Percentiles rank a stretch among this genome's conserved stretches.
These are phyloP conservation scores for Sporisorium iseilematis-ciliati DNA, from an alignment of 1,284 basidiomycete genomes.

Conservation along the genomic window DNA sequence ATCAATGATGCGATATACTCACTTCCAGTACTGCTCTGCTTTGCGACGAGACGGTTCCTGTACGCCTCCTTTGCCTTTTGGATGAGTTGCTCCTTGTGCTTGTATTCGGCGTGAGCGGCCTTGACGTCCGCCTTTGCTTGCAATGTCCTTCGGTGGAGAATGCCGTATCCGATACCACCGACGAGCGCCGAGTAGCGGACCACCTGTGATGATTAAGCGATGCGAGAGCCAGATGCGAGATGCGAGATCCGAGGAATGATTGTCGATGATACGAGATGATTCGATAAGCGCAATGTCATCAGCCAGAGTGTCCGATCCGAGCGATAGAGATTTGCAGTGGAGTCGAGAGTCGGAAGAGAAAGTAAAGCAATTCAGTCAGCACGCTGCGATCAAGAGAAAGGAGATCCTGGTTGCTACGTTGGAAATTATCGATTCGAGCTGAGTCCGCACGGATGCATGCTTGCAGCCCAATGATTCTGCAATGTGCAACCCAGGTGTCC, in stretches of 20 bases:
- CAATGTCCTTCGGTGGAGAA: constrained; percentile 89
- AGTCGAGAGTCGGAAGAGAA: background rate
- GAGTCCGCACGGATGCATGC: background rate
- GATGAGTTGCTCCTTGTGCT: constrained; percentile 74
- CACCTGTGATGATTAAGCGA: constrained; percentile 75
- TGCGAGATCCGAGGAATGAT: background rate
- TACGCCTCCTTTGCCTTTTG: constrained; percentile 90
- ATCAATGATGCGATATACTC: constrained; percentile 10
- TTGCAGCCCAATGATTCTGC: background rate
- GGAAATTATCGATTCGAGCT: background rate
- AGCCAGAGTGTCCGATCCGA: background rate
- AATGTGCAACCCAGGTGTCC: too few relatives aligned
- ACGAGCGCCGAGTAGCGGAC: constrained; percentile 93
- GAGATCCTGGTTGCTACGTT: background rate
- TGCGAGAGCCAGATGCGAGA: background rate
- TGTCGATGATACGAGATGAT: background rate
- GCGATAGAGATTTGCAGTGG: background rate
- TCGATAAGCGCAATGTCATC: background rate
- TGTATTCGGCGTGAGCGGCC: constrained; percentile 74
- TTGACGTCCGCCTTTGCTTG: constrained; percentile 85
- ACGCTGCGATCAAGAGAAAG: background rate
- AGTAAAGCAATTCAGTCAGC: background rate
- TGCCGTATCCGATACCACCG: constrained; percentile 89
- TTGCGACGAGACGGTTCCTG: constrained; percentile 73
- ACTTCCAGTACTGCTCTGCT: constrained; percentile 43